Evolutionary conservation across 1,284 basidiomycete species (phyloP).

Genomic region (Ganoderma leucocontextum): DNA sequence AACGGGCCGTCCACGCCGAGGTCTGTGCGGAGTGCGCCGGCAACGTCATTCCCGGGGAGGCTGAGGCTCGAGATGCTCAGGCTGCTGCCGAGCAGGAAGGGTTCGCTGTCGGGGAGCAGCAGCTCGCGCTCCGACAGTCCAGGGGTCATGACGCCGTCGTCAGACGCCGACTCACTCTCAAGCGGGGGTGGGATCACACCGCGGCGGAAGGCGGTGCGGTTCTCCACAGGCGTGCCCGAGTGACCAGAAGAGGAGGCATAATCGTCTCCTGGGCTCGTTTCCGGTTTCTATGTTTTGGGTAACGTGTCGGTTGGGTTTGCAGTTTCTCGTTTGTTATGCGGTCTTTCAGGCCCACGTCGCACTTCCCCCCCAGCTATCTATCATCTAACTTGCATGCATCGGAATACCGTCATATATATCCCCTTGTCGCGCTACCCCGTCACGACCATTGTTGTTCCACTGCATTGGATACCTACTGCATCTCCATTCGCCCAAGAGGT

Average conservation of each 20-base stretch:
- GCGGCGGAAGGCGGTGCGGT: constrained; percentile 63
- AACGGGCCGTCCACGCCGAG: constrained; percentile 47
- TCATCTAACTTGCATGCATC: constrained; percentile 7
- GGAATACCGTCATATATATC: neutral
- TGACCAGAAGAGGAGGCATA: constrained; percentile 15
- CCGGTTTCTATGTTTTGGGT: neutral
- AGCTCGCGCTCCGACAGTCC: constrained; percentile 28
- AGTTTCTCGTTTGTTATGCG: neutral
- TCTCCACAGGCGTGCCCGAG: constrained; percentile 40
- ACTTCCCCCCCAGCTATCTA: constrained; percentile 1
- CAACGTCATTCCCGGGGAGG: constrained; percentile 43
- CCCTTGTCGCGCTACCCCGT: constrained; percentile 12
- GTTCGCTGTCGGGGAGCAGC: constrained; percentile 25
- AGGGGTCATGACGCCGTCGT: constrained; percentile 26
- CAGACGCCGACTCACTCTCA: constrained; percentile 38
- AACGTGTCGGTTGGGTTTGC: neutral
- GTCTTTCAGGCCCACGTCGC: neutral
- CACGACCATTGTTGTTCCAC: neutral
- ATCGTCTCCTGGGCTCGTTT: neutral
- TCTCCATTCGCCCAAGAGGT: constrained; percentile 15
- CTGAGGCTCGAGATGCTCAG: constrained; percentile 56
- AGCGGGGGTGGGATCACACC: constrained; percentile 29
- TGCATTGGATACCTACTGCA: constrained; percentile 8
- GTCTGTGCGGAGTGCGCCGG: constrained; percentile 44
- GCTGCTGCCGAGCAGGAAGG: constrained; percentile 47